Evolutionary conservation across 164 flowering plant species (phyloP).

Genomic region (Hamamelis virginiana): DNA sequence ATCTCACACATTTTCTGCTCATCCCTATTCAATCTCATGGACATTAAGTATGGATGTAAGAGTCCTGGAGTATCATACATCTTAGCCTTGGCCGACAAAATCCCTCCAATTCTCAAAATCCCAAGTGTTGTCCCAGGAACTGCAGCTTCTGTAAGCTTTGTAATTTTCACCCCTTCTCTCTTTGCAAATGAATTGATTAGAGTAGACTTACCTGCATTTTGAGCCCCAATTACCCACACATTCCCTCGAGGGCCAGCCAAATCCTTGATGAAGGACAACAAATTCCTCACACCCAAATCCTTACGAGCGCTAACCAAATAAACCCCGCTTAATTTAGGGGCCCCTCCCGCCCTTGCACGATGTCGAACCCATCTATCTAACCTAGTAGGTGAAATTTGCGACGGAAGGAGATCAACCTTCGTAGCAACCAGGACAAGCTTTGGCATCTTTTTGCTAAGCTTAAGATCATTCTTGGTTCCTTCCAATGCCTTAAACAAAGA

Average conservation of each 20-base stretch:
- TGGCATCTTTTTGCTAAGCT: constrained; percentile 54
- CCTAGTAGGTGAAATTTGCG: constrained; percentile 80
- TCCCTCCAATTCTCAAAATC: constrained; percentile 81
- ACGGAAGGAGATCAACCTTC: constrained; percentile 93
- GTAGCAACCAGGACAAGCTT: constrained; percentile 92
- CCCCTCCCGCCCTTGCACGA: constrained; percentile 83
- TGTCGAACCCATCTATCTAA: constrained; percentile 92
- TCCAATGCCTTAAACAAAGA: constrained; percentile 78
- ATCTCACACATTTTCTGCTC: constrained; percentile 95
- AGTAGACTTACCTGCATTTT: constrained; percentile 95
- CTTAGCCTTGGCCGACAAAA: constrained; percentile 89
- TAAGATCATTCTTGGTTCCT: constrained; percentile 36
- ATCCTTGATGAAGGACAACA: constrained; percentile 71
- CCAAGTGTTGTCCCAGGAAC: constrained; percentile 98
- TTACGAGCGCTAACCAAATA: constrained; percentile 85
- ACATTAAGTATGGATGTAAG: constrained; percentile 82
- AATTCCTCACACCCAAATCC: constrained; percentile 85
- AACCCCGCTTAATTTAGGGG: constrained; percentile 82
- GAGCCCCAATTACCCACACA: constrained; percentile 98
- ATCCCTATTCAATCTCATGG: constrained; percentile 78
- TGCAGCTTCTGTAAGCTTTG: constrained; percentile 93
- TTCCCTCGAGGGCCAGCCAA: constrained; percentile 94
- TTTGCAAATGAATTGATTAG: constrained; percentile 82
- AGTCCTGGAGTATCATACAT: constrained; percentile 98
- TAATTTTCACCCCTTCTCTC: constrained; percentile 64